Base-by-base conservation (phyloP, 352 stramenopile species). In the Blastocystis sp. region DNA sequence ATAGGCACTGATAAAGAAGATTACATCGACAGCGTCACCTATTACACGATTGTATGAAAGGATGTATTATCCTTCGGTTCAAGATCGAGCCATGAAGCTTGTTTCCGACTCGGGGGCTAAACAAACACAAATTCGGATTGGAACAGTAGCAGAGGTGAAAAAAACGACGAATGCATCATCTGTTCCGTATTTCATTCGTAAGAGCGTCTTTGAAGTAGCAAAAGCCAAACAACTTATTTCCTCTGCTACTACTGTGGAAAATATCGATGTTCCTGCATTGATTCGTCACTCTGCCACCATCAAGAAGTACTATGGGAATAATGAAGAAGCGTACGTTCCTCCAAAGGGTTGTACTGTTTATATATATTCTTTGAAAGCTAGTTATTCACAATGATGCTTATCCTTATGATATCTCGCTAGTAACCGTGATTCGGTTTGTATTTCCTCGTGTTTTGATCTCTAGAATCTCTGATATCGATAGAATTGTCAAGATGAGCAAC, bases 351-450 rank as follows among this genome's bases (percentile, higher is more conserved):
- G 69, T 80, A 32, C 49, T 21, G 5, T 63, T 27, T 37, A 21
- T 63, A n/a, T 39, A 7, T 63, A 5, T 24, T 39, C 11, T 29
- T 59, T 80, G 5, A 19, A 19, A 27, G 19, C 9, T 61, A 80
- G 69, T 80, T 39, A 63, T 80, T 52, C 69, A 80, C 27, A 80
- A 80, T 52, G 69, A 80, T n/a, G 69, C 43, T 4, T 80, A 61
- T 42, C 69, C 69, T 11, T 80, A 80, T 52, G 69, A 80, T 24
- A 80, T 80, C 21, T 58, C 69, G 19, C 27, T 80, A 54, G 51
- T 63, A 12, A 80, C 39, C 9, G 51, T 80, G 0, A 16, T 80
- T 5, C 35, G 7, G 69, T 80, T 58, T 19, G 0, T 27, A 24
- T 43, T 29, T 7, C 9, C 59, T 32, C 21, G 12, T 43, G 7